Percentiles rank a stretch among this genome's conserved stretches.
phyloP scores from a whole-genome alignment of 176 grass and related monocot genomes.

The Ensete glaucum region DNA sequence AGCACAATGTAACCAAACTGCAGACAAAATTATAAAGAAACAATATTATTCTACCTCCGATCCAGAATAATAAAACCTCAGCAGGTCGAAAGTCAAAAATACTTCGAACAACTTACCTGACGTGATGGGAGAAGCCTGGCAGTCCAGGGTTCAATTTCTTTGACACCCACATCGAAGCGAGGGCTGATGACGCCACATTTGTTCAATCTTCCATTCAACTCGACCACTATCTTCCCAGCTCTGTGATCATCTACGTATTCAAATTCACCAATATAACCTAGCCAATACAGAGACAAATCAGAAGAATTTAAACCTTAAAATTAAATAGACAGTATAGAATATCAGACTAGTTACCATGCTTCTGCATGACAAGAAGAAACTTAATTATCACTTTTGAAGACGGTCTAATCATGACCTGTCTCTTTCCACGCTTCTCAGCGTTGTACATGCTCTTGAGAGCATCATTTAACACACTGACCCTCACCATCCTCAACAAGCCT shows the following conservation, averaged over 20 bases:
- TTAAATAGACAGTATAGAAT: background rate
- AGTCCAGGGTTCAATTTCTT: conserved; percentile 58
- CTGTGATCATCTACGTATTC: conserved; percentile 58
- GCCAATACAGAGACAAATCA: background rate
- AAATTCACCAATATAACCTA: conserved; percentile 59
- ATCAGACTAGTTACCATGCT: conserved; percentile 30
- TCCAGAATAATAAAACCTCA: too few relatives aligned
- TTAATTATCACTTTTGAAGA: conserved; percentile 67
- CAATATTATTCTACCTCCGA: background rate
- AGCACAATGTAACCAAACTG: conserved; percentile 59
- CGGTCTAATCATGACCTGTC: conserved; percentile 58
- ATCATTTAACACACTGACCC: conserved; percentile 58
- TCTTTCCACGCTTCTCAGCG: conserved; percentile 64
- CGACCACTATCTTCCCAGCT: conserved; percentile 47
- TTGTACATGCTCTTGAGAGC: conserved; percentile 82
- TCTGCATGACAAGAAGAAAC: conserved; percentile 69
- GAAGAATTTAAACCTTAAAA: too few relatives aligned
- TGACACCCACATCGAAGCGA: conserved; percentile 62
- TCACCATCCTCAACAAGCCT: conserved; percentile 53
- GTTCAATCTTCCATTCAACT: conserved; percentile 57
- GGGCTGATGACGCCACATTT: conserved; percentile 68
- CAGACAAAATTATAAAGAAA: background rate
- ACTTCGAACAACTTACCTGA: conserved; percentile 25
- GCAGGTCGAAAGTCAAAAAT: background rate
- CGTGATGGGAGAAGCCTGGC: conserved; percentile 50